Evolutionary conservation across 352 stramenopile genomes (phyloP), one percentile per base, ranked within the genome.

Genomic region (Phytophthora litchii): DNA sequence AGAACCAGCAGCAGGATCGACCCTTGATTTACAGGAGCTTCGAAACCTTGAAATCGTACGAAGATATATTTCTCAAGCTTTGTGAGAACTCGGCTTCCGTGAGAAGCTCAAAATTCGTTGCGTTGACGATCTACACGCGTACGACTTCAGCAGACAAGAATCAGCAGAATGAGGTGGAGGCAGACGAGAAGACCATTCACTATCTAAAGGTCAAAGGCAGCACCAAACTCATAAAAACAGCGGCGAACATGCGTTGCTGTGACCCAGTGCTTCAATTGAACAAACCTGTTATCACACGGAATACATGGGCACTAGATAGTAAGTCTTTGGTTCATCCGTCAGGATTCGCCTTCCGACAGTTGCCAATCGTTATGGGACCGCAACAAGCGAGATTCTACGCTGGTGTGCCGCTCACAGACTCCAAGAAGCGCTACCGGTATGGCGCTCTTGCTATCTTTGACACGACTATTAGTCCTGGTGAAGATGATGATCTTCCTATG

Each of bases 351-450:
- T 87, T 90, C 16, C 49, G 65, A 10, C 60, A 74, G n/a, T 60
- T 92, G 0, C 79, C 85, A 25, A 79, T 94, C 35, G 85, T 94
- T 2, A 61, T 80, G 35, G 85, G 83, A 0, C 81, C 85, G 1
- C 85, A 94, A 48, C 74, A 83, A 29, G 78, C 77, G 11, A 76
- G 71, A 16, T 92, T 91, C 56, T 94, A 94, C 57, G 79, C 78
- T 3, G 80, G 83, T 1, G 73, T 91, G 12, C 81, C 80, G 31
- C 67, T 92, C 4, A 54, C 76, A 1, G 74, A 89, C 66, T 35
- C 51, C 37, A 65, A 66, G 41, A 78, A 73, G 25, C 52, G 64
- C 3, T 73, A 74, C 7, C 57, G 77, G 6, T 64, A 92, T 20
- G 85, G 85, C 0, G 83, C 83, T 10, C 38, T 94, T 17, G 78